These are phyloP conservation scores for Berberis thunbergii DNA, from an alignment of 164 flowering plant species.

Conservation along the genomic window DNA sequence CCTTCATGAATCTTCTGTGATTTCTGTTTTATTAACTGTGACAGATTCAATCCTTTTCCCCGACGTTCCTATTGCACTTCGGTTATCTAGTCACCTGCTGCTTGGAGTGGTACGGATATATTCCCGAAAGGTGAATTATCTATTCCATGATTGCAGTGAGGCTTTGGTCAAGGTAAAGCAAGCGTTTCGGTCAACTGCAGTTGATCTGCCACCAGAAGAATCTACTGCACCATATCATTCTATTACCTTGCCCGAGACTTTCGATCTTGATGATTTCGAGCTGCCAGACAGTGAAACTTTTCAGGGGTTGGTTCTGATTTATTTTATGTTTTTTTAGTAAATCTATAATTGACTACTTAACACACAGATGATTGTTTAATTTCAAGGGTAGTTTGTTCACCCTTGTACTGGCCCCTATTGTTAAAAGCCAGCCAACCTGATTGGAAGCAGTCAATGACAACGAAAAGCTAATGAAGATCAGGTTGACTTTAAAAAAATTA, in stretches of 20 bases:
- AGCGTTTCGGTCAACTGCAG: slow-evolving; percentile 95
- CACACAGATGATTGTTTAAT: no score
- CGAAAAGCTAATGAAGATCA: no score
- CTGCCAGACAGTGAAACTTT: slow-evolving; percentile 79
- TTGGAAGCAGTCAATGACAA: no score
- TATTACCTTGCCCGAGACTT: slow-evolving; percentile 95
- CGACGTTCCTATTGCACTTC: slow-evolving; percentile 91
- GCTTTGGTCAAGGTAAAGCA: slow-evolving; percentile 95
- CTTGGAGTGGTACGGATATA: slow-evolving; percentile 99
- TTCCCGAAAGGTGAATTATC: slow-evolving; percentile 93
- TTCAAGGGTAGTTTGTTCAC: no score
- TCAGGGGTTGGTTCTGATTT: slow-evolving; percentile 65
- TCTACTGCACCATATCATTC: slow-evolving; percentile 98
- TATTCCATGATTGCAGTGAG: slow-evolving; percentile 98
- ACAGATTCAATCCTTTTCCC: slow-evolving; percentile 96
- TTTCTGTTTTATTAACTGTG: slow-evolving; percentile 5
- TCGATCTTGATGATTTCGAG: slow-evolving; percentile 99
- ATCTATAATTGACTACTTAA: neutral
- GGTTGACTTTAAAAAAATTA: no score
- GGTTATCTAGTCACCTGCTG: slow-evolving; percentile 95
- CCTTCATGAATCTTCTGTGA: slow-evolving; percentile 3
- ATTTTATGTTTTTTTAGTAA: neutral
- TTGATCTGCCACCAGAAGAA: slow-evolving; percentile 97
- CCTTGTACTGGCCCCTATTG: no score
- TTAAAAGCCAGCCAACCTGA: no score